A percentile compares a stretch with the other conserved stretches of the same genome.
These are phyloP conservation scores for Protostelium mycophagum DNA, from an alignment of 78 protist species.

Conservation along the genomic window DNA sequence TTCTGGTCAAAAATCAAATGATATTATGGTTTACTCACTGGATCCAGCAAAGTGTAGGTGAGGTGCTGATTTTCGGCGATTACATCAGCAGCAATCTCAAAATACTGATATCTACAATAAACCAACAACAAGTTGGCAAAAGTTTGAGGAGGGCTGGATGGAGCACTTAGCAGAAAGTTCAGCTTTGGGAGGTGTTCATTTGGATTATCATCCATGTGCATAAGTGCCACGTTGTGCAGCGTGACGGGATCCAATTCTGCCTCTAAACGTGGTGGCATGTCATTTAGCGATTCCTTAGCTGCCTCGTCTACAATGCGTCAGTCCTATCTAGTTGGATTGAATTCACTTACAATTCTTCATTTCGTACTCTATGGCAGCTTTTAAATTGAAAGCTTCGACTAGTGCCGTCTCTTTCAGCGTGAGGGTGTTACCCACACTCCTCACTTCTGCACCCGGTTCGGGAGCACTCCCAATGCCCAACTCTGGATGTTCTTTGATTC, in stretches of 20 bases:
- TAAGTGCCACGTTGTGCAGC: slow-evolving; percentile 81
- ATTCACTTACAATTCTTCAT: slow-evolving; percentile 23
- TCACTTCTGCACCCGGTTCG: slow-evolving; percentile 53
- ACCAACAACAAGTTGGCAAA: slow-evolving; percentile 77
- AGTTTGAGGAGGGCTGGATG: slow-evolving; percentile 87
- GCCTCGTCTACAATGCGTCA: slow-evolving; percentile 1
- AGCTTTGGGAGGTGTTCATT: slow-evolving; percentile 67
- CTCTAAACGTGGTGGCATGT: slow-evolving; percentile 80
- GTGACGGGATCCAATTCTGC: slow-evolving; percentile 85
- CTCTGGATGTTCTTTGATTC: slow-evolving; percentile 73
- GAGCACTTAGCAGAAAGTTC: slow-evolving; percentile 44
- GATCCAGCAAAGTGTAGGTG: neutral
- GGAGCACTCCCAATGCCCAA: slow-evolving; percentile 30
- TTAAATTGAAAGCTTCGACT: slow-evolving; percentile 87
- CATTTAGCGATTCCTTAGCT: slow-evolving; percentile 68
- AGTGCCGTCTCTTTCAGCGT: slow-evolving; percentile 73
- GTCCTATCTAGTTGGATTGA: neutral
- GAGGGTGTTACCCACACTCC: slow-evolving; percentile 70
- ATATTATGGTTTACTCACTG: neutral
- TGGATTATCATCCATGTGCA: slow-evolving; percentile 73
- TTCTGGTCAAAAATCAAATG: neutral
- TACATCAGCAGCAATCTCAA: slow-evolving; percentile 70
- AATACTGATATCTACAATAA: slow-evolving; percentile 61
- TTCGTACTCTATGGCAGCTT: slow-evolving; percentile 75
- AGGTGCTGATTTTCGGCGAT: slow-evolving; percentile 45